Conservation (phyloP, 106 monocot species). For the Ottelia alismoides region DNA sequence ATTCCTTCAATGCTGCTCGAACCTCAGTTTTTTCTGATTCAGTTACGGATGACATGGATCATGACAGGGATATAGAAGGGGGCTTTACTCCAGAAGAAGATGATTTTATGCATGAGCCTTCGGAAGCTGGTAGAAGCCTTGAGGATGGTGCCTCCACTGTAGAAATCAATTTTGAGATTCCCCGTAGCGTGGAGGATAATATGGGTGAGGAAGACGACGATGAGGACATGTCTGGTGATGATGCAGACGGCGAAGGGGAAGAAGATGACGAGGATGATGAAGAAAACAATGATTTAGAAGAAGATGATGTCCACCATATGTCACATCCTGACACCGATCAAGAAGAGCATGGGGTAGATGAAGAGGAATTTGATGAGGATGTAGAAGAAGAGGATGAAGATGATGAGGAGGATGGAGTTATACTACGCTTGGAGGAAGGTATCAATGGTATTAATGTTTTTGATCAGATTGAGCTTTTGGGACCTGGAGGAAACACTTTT, state of each 20-base stretch:
- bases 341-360: slow-evolving; percentile 97
- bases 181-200: slow-evolving; percentile 41
- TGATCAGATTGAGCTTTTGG: slow-evolving; percentile 89
- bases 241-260: slow-evolving; percentile 68
- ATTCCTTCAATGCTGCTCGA: slow-evolving; percentile 47
- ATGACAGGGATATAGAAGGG: slow-evolving; percentile 58
- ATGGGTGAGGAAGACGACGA: slow-evolving; percentile 75
- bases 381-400: slow-evolving; percentile 88
- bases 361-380: slow-evolving; percentile 88
- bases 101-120: slow-evolving; percentile 93
- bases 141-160: slow-evolving; percentile 72
- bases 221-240: slow-evolving; percentile 66
- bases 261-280: slow-evolving; percentile 86
- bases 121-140: slow-evolving; percentile 52
- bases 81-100: slow-evolving; percentile 64
- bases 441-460: slow-evolving; percentile 94
- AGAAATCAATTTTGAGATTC: slow-evolving; percentile 89
- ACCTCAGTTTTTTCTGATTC: slow-evolving; percentile 51
- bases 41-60: slow-evolving; percentile 82
- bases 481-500: slow-evolving; percentile 44
- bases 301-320: slow-evolving; percentile 84
- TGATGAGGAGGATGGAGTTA: slow-evolving; percentile 81
- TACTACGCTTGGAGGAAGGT: slow-evolving; percentile 76
- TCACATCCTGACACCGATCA: slow-evolving; percentile 94
- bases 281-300: slow-evolving; percentile 88